Base-by-base conservation (phyloP, 139 green algal genomes). In the Zygnema circumcarinatum region DNA sequence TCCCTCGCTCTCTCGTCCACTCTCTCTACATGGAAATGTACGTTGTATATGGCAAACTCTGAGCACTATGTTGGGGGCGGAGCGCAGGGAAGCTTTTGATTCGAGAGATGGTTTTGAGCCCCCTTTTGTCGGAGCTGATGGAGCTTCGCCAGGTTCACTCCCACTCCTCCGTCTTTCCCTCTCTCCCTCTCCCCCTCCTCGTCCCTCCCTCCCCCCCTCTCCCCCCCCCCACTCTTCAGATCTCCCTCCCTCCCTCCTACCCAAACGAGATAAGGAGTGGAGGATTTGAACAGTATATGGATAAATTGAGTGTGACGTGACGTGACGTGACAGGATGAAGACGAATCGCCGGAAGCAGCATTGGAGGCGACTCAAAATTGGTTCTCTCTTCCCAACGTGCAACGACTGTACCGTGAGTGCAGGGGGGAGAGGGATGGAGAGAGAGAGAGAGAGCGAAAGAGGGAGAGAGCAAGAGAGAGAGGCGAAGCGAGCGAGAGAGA, bases 81-180 rank as follows among this genome's bases (percentile, higher is more conserved):
- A 29, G 75, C 67, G n/a, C 81, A 87, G 81, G 82, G 76, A 85
- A 86, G 62, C 21, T 89, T 20, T 25, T 88, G 36, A 89, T 89
- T 29, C n/a, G 38, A 20, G 76, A 88, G 36, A 21, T 89, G 76
- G 76, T 89, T 39, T 52, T 88, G 53, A 79, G 29, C 2, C 85
- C 76, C 1, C 76, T 87, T 32, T 76, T 89, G 20, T 69, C 85
- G 1, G 85, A 89, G 42, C 75, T 89, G 25, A 88, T 89, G 76
- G 85, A 89, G 40, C 78, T 89, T 22, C 36, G 39, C n/a, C 78
- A 89, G 78, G 85, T 87, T 52, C 40, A 56, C 79, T 62, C 29
- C 38, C 36, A 25, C 38, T 84, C 42, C 33, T 53, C 21, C 39
- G 3, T 25, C 20, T 16, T n/a, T n/a, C n/a, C n/a, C n/a, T n/a